These are phyloP conservation scores for Trichosporon coremiiforme DNA, from an alignment of 1,284 basidiomycete species.

Conservation along the genomic window DNA sequence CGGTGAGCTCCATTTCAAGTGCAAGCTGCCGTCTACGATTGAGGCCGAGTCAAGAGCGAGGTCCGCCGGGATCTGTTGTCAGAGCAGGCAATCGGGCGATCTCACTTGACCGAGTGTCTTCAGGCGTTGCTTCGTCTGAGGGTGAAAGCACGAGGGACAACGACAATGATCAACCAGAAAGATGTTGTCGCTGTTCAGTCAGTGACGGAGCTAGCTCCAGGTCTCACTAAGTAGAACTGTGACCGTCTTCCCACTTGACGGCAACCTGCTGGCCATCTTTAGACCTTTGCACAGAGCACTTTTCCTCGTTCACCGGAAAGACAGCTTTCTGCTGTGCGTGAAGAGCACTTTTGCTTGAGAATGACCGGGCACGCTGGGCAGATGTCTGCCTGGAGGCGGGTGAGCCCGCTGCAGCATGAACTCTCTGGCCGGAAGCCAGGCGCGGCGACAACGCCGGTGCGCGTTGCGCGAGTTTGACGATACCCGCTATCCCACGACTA, in stretches of 20 bases:
- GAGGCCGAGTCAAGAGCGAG: constrained; percentile 57
- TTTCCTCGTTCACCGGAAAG: background rate
- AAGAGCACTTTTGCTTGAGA: background rate
- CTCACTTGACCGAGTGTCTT: constrained; percentile 78
- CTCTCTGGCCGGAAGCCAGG: background rate
- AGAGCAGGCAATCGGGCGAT: constrained; percentile 5
- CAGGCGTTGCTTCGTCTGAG: constrained; percentile 84
- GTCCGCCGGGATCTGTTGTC: constrained; percentile 69
- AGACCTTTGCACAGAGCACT: background rate
- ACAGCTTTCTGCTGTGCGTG: background rate
- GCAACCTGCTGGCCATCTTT: background rate
- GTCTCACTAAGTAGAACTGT: background rate
- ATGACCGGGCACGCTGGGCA: background rate
- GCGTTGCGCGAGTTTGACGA: background rate
- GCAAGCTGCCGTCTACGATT: constrained; percentile 30
- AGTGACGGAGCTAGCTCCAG: background rate
- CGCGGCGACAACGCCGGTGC: background rate
- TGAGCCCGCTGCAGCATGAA: background rate
- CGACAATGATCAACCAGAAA: constrained; percentile 86
- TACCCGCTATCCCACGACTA: background rate
- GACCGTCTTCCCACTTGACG: background rate
- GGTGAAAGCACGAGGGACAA: constrained; percentile 83
- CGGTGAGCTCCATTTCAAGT: constrained; percentile 59
- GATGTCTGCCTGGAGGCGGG: background rate
- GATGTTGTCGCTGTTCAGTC: constrained; percentile 64